Evolutionary conservation across 2,329 filamentous ascomycete genomes (phyloP).

Genomic region (Colletotrichum agaves): DNA sequence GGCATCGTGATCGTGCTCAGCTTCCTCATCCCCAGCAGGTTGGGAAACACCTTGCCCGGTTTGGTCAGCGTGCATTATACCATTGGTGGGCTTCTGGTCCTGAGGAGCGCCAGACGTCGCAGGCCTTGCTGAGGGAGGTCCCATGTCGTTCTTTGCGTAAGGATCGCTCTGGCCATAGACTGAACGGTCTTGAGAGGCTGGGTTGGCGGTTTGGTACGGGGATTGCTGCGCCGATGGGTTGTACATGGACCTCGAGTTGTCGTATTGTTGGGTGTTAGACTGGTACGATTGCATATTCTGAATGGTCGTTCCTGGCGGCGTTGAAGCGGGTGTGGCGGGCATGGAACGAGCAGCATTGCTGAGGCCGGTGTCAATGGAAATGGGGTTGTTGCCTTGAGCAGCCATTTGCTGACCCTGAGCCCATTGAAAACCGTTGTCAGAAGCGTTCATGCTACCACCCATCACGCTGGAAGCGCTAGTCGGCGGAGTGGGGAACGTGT

Average conservation of each 20-base stretch:
- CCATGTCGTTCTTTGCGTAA: constrained; percentile 90
- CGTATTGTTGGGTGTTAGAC: constrained; percentile 75
- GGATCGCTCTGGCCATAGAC: constrained; percentile 75
- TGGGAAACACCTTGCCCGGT: constrained; percentile 65
- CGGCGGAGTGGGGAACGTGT: constrained; percentile 94
- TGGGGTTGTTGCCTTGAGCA: constrained; percentile 72
- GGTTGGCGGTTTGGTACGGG: constrained; percentile 74
- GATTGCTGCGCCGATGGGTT: constrained; percentile 75
- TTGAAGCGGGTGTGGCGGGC: constrained; percentile 90
- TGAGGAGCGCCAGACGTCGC: constrained; percentile 66
- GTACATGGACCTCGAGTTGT: constrained; percentile 82
- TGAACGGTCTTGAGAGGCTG: constrained; percentile 66
- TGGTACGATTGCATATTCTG: constrained; percentile 85
- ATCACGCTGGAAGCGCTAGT: constrained; percentile 91
- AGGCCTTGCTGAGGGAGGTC: constrained; percentile 75
- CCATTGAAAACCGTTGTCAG: constrained; percentile 83
- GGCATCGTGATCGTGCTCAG: constrained; percentile 79
- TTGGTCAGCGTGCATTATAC: constrained; percentile 68
- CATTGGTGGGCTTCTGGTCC: constrained; percentile 74
- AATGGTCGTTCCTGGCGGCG: constrained; percentile 81
- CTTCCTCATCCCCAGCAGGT: constrained; percentile 70
- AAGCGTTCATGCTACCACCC: constrained; percentile 75
- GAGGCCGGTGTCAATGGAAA: constrained; percentile 84
- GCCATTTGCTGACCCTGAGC: constrained; percentile 69
- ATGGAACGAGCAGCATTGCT: constrained; percentile 81